phyloP scores from a whole-genome alignment of 2,329 filamentous ascomycete species.

The Stagonosporopsis rhizophila region DNA sequence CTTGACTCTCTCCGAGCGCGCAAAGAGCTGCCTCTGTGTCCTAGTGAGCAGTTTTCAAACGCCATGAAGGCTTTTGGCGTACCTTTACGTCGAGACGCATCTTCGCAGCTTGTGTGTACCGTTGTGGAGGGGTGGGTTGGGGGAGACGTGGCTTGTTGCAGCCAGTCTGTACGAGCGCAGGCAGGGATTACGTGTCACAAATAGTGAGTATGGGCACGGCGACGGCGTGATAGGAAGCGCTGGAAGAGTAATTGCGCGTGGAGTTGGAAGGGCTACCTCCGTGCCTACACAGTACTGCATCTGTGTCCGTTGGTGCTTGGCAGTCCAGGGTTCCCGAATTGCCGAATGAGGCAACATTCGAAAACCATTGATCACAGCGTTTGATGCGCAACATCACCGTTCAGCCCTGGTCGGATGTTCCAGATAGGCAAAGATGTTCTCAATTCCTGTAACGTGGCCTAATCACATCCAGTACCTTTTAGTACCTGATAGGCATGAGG shows the following conservation, averaged over 20 bases:
- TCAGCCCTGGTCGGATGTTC: neutral
- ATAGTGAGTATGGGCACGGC: neutral
- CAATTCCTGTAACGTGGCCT: neutral
- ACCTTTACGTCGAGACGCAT: constrained; percentile 59
- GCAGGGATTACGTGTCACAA: constrained; percentile 11
- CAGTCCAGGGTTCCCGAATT: constrained; percentile 36
- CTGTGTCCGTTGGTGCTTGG: constrained; percentile 43
- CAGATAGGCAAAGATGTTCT: neutral
- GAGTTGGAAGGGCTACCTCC: constrained; percentile 12
- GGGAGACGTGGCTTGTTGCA: constrained; percentile 50
- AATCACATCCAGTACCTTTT: neutral
- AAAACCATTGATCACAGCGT: constrained; percentile 30
- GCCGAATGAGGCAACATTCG: constrained; percentile 27
- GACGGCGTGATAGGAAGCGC: constrained; percentile 4
- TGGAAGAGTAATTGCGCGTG: constrained; percentile 12
- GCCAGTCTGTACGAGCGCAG: constrained; percentile 42
- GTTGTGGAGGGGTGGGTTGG: constrained; percentile 39
- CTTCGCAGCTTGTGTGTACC: constrained; percentile 35
- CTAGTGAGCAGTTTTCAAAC: constrained; percentile 45
- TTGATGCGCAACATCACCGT: constrained; percentile 31
- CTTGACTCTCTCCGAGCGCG: constrained; percentile 93
- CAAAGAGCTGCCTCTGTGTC: constrained; percentile 78
- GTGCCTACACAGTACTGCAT: constrained; percentile 15
- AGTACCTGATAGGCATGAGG: no score
- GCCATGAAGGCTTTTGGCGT: constrained; percentile 8